A percentile compares a stretch with the other conserved stretches of the same genome.
Evolutionary conservation across 495 filamentous ascomycete species (phyloP).

Genomic region (Penicillium taxi): DNA sequence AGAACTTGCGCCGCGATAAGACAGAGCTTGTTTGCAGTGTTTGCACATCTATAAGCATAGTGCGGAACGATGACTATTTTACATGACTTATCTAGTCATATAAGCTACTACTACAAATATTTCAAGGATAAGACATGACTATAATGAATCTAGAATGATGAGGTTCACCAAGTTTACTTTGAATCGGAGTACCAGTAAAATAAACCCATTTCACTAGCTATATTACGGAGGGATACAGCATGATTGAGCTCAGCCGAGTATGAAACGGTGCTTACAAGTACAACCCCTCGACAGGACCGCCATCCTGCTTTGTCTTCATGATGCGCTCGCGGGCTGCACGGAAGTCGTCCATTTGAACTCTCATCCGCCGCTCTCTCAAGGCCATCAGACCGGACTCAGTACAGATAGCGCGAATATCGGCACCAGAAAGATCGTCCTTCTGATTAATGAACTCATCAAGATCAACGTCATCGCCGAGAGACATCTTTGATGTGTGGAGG

Average conservation of each 20-base stretch:
- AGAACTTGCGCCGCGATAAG: constrained; percentile 17
- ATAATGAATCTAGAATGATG: too few relatives aligned
- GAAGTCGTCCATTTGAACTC: constrained; percentile 99
- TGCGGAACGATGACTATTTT: too few relatives aligned
- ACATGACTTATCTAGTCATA: too few relatives aligned
- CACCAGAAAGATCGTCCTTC: constrained; percentile 96
- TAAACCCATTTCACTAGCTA: too few relatives aligned
- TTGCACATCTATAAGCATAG: too few relatives aligned
- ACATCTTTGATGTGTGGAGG: constrained; percentile 99
- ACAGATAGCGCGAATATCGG: constrained; percentile 98
- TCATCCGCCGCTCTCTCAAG: constrained; percentile 89
- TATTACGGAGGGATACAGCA: too few relatives aligned
- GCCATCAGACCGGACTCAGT: constrained; percentile 95
- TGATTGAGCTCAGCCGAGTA: constrained; percentile 3
- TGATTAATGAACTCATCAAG: constrained; percentile 97
- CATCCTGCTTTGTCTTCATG: constrained; percentile 97
- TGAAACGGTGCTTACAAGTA: constrained; percentile 65
- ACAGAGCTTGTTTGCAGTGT: constrained; percentile 31
- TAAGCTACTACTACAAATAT: too few relatives aligned
- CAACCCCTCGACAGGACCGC: constrained; percentile 87
- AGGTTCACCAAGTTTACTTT: too few relatives aligned
- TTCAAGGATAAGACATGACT: too few relatives aligned
- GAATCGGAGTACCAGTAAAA: too few relatives aligned
- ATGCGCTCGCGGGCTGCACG: constrained; percentile 85
- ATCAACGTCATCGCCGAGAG: constrained; percentile 86